These are phyloP conservation scores for Heimioporus sp. DNA, from an alignment of 768 basidiomycete genomes.

Conservation along the genomic window DNA sequence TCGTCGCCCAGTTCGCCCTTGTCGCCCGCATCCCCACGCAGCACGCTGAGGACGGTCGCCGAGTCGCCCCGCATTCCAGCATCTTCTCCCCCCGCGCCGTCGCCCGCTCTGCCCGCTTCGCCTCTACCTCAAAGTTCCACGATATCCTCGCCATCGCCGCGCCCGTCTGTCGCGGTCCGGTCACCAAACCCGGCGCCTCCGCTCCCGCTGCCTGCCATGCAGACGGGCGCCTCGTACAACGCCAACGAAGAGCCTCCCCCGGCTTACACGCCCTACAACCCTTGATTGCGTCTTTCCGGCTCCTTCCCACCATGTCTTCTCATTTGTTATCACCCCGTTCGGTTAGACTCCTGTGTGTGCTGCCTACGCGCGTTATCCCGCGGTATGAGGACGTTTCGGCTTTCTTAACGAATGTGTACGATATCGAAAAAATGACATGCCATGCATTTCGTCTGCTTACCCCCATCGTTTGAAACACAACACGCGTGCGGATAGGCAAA, in stretches of 20 bases:
- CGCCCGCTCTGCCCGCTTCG: not conserved
- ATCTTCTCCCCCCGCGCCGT: not conserved
- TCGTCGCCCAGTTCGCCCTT: not conserved
- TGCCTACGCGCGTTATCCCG: not conserved
- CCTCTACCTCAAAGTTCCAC: not conserved
- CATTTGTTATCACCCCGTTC: not conserved
- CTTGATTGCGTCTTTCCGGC: constrained; percentile 1
- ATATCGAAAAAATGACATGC: too few relatives aligned
- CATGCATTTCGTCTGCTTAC: too few relatives aligned
- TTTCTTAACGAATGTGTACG: not conserved
- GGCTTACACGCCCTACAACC: constrained; percentile 20
- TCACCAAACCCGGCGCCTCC: not conserved
- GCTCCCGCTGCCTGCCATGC: not conserved
- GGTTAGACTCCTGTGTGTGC: not conserved
- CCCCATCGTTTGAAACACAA: too few relatives aligned
- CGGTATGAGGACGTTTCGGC: not conserved
- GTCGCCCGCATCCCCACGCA: not conserved
- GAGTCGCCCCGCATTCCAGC: not conserved
- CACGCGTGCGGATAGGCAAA: not conserved
- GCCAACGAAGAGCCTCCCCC: constrained; percentile 21
- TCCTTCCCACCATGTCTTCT: not conserved
- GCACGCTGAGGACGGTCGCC: not conserved
- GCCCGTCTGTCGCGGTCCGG: not conserved
- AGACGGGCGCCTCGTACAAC: constrained; percentile 12
- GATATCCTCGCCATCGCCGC: not conserved